These are phyloP conservation scores for Rhododendron mucronatum DNA, from an alignment of 148 eudicot species.

Conservation along the genomic window DNA sequence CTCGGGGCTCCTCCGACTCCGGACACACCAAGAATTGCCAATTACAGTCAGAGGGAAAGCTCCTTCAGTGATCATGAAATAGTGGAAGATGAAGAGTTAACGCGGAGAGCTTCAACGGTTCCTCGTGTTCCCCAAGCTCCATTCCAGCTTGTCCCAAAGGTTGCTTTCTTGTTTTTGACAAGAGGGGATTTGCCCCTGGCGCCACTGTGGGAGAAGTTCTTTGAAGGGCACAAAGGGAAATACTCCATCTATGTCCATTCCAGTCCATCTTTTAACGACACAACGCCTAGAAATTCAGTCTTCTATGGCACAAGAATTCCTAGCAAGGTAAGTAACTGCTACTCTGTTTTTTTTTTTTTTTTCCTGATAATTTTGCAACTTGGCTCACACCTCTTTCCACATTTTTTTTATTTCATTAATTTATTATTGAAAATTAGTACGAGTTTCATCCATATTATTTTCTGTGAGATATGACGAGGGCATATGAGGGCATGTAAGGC, in stretches of 20 bases:
- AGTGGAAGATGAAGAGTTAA: constrained; percentile 43
- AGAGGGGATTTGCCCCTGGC: constrained; percentile 57
- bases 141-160: constrained; percentile 30
- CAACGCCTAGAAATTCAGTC: constrained; percentile 30
- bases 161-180: constrained; percentile 72
- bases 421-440: too few species aligned
- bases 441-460: too few species aligned
- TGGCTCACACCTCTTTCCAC: too few species aligned
- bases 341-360: not conserved
- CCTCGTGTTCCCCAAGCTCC: constrained; percentile 18
- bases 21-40: not conserved
- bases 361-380: not conserved
- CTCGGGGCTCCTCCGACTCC: not conserved
- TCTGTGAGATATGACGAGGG: too few species aligned
- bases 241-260: constrained; percentile 67
- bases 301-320: constrained; percentile 58
- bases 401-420: too few species aligned
- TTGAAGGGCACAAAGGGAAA: constrained; percentile 46
- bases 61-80: constrained; percentile 4
- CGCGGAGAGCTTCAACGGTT: constrained; percentile 53
- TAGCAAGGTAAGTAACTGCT: constrained; percentile 42
- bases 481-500: too few species aligned
- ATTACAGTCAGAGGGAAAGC: not conserved
- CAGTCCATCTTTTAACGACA: constrained; percentile 40
- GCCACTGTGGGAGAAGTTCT: constrained; percentile 70